These are phyloP conservation scores for Pachysolen tannophilus DNA, from an alignment of 805 yeast species.

Conservation along the genomic window DNA sequence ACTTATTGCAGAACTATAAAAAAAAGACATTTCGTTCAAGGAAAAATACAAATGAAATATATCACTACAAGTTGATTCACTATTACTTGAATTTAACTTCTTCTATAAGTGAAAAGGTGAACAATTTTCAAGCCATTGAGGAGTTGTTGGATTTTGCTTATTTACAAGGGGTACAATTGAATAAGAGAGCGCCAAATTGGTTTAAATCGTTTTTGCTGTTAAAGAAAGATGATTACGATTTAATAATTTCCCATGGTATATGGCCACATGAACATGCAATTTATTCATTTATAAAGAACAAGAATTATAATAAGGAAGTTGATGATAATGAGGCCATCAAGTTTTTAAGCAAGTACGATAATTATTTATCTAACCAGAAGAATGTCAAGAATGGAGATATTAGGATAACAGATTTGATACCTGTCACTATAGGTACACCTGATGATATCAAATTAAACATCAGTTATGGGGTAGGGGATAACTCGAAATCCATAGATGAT, in stretches of 20 bases:
- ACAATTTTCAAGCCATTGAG: neutral
- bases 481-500: no score
- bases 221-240: neutral
- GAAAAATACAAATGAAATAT: constrained; percentile 1
- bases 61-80: constrained; percentile 1
- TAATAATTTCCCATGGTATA: neutral
- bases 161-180: neutral
- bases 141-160: constrained; percentile 3
- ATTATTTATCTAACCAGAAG: no score
- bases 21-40: constrained; percentile 3
- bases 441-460: no score
- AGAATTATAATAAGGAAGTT: no score
- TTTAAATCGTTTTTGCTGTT: constrained; percentile 5
- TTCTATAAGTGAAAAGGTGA: neutral
- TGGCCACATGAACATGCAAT: constrained; percentile 7
- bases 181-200: constrained; percentile 4
- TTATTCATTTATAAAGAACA: no score
- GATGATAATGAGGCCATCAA: no score
- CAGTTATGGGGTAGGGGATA: no score
- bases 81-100: constrained; percentile 3
- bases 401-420: no score
- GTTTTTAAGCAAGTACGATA: no score
- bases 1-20: constrained; percentile 1
- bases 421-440: no score
- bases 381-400: no score